Conservation (phyloP, 192 early-diverging fungal species). For the Mortierella hygrophila region DNA sequence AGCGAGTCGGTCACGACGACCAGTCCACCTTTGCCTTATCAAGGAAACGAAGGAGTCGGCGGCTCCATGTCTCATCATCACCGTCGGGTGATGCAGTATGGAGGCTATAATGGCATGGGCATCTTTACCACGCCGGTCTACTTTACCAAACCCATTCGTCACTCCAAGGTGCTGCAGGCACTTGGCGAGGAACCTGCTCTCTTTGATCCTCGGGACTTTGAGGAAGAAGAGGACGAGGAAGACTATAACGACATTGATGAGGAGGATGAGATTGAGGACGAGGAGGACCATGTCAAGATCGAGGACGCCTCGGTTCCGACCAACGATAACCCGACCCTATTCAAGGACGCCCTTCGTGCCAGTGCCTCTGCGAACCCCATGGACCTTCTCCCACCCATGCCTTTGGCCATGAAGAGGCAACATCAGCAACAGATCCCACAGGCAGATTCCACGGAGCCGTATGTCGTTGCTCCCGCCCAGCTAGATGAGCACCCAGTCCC, state of each 20-base stretch:
- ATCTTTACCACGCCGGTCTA: conserved; percentile 40
- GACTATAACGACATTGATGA: not conserved
- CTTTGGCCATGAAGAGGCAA: not conserved
- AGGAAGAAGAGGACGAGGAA: not conserved
- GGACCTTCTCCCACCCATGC: not conserved
- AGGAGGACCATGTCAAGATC: not conserved
- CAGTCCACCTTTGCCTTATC: not conserved
- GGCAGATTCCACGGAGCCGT: not conserved
- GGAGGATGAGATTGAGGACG: not conserved
- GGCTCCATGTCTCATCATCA: not conserved
- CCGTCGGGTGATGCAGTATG: not conserved
- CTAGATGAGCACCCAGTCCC: not conserved
- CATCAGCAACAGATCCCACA: not conserved
- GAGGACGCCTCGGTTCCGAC: not conserved
- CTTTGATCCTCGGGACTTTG: conserved; percentile 12
- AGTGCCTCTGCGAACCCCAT: not conserved
- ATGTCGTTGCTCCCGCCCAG: not conserved
- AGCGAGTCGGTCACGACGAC: conserved; percentile 27
- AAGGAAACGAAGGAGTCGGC: not conserved
- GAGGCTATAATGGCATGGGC: conserved; percentile 1
- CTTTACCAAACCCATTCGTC: conserved; percentile 47
- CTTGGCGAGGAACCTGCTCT: conserved; percentile 21
- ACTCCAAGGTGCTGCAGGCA: conserved; percentile 44
- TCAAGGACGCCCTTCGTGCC: not conserved
- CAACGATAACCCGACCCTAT: not conserved